Conservation (phyloP, 2,329 filamentous ascomycete species). For the Neopestalotiopsis rosae region DNA sequence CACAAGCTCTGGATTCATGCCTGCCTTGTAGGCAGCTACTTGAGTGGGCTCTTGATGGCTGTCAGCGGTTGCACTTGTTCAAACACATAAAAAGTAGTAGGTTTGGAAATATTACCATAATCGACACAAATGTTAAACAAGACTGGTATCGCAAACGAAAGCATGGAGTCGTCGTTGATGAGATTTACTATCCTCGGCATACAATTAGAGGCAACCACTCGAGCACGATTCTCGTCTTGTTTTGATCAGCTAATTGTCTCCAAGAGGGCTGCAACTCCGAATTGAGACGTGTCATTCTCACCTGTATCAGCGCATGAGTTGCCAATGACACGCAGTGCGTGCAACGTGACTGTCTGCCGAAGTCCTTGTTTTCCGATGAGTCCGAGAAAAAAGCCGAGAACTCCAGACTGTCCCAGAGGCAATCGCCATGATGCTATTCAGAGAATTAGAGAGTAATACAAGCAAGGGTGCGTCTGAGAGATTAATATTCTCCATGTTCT, state of each 20-base stretch:
- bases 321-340: conserved; percentile 62
- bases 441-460: conserved; percentile 23
- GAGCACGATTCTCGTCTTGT: conserved; percentile 63
- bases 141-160: conserved; percentile 62
- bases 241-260: background rate
- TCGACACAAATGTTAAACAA: conserved; percentile 68
- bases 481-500: too few species aligned
- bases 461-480: background rate
- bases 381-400: conserved; percentile 61
- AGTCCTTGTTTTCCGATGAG: conserved; percentile 46
- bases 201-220: conserved; percentile 55
- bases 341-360: conserved; percentile 52
- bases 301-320: conserved; percentile 68
- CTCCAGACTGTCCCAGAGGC: conserved; percentile 61
- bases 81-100: too few species aligned
- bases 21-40: conserved; percentile 56
- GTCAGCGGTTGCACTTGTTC: conserved; percentile 23
- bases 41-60: conserved; percentile 59
- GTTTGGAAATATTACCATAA: conserved; percentile 55
- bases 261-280: background rate
- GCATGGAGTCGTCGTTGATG: conserved; percentile 51
- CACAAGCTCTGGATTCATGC: conserved; percentile 55
- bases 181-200: conserved; percentile 54
- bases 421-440: conserved; percentile 58
- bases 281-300: conserved; percentile 28